A percentile compares a stretch with the other conserved stretches of the same genome.
Conservation (phyloP, 768 basidiomycete species). For the Glaciozyma martinii region DNA sequence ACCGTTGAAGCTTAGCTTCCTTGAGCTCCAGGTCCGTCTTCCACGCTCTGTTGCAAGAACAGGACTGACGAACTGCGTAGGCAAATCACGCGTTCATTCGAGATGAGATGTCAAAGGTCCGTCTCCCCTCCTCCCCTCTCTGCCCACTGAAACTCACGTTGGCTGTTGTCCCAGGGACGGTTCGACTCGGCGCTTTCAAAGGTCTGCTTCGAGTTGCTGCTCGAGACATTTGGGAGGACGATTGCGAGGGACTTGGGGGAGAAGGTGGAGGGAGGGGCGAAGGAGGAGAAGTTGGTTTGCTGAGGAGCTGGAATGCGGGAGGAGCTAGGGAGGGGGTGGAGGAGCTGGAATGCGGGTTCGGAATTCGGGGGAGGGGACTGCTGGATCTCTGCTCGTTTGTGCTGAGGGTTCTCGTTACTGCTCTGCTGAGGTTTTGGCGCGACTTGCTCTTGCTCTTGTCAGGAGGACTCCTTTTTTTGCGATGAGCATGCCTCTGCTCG, state of each 20-base stretch:
- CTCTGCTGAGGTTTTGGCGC: too few relatives aligned
- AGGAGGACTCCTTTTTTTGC: too few relatives aligned
- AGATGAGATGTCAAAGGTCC: constrained; percentile 63
- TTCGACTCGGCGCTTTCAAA: constrained; percentile 88
- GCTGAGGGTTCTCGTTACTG: too few relatives aligned
- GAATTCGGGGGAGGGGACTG: too few relatives aligned
- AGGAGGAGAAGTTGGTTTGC: constrained; percentile 67
- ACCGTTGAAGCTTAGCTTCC: constrained; percentile 49
- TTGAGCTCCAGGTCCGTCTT: constrained; percentile 55
- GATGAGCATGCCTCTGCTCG: too few relatives aligned
- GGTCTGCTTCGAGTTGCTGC: constrained; percentile 49
- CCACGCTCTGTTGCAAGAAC: not conserved
- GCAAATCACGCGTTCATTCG: constrained; percentile 96
- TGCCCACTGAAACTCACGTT: too few relatives aligned
- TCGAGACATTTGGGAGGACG: constrained; percentile 87
- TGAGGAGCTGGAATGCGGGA: constrained; percentile 38
- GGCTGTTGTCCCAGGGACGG: constrained; percentile 52
- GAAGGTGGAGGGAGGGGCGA: constrained; percentile 43
- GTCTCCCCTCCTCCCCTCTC: not conserved
- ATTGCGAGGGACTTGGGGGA: constrained; percentile 78
- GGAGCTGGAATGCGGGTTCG: too few relatives aligned
- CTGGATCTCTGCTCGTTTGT: too few relatives aligned
- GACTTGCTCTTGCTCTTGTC: too few relatives aligned
- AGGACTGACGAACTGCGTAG: constrained; percentile 42
- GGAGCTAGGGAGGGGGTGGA: not conserved